Conservation (phyloP, 1,284 basidiomycete genomes). For the Farysia itapuensis region DNA sequence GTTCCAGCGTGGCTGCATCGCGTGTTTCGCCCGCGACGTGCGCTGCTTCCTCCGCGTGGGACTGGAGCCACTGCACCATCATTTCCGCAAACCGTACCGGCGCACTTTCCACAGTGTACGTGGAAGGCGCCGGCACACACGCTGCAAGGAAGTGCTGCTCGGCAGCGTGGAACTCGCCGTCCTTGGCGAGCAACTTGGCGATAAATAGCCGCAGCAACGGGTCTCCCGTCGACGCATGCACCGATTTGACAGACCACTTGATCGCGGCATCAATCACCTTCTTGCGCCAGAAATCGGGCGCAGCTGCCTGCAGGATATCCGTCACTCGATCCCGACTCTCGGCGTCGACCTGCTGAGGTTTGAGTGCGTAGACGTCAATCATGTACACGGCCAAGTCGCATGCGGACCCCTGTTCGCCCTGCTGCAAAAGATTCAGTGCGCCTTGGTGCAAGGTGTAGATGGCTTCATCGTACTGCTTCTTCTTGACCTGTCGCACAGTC, state of each 20-base stretch:
- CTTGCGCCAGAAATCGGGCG: conserved; percentile 55
- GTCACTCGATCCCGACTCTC: conserved; percentile 38
- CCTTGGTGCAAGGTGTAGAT: conserved; percentile 49
- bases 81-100: conserved; percentile 38
- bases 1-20: conserved; percentile 18
- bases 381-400: conserved; percentile 58
- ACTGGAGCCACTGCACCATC: conserved; percentile 46
- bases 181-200: conserved; percentile 45
- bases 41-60: conserved; percentile 18
- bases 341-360: conserved; percentile 30
- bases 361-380: conserved; percentile 49
- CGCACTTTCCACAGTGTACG: conserved; percentile 19
- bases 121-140: conserved; percentile 15
- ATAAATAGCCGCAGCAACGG: conserved; percentile 42
- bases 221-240: conserved; percentile 38
- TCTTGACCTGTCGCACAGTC: conserved; percentile 54
- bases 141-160: conserved; percentile 48
- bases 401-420: conserved; percentile 55
- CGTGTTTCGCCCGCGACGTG: conserved; percentile 27
- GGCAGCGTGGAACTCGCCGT: conserved; percentile 21
- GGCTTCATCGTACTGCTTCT: conserved; percentile 55
- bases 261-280: conserved; percentile 54
- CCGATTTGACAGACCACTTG: conserved; percentile 46
- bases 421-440: conserved; percentile 38
- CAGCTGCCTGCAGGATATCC: conserved; percentile 36